phyloP scores from a whole-genome alignment of 257 asterid species.

The Ophiorrhiza pumila region DNA sequence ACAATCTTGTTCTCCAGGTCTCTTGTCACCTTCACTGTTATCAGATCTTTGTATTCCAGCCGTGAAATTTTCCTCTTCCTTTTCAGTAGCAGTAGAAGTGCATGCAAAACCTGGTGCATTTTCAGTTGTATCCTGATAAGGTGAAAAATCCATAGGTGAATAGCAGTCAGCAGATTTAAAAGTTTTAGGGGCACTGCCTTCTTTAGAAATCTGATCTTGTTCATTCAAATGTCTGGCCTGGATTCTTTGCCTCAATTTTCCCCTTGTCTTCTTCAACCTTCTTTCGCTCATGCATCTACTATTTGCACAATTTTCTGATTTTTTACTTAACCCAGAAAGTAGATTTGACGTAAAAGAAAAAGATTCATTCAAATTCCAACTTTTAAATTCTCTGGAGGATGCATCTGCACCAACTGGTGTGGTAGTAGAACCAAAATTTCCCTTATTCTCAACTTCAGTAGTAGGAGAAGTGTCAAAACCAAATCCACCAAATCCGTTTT shows the following conservation, averaged over 20 bases:
- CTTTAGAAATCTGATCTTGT: slow-evolving; percentile 29
- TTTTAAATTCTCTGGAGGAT: slow-evolving; percentile 35
- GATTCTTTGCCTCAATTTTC: slow-evolving; percentile 44
- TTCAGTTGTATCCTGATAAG: slow-evolving; percentile 41
- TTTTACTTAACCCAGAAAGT: slow-evolving; percentile 29
- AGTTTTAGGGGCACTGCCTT: slow-evolving; percentile 31
- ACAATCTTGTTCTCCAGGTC: slow-evolving; percentile 24
- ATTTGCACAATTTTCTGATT: slow-evolving; percentile 33
- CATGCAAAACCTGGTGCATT: slow-evolving; percentile 26
- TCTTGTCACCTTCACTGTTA: slow-evolving; percentile 11
- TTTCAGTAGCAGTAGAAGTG: slow-evolving; percentile 26
- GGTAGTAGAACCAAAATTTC: slow-evolving; percentile 28
- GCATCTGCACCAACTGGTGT: slow-evolving; percentile 28
- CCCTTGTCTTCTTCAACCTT: slow-evolving; percentile 44
- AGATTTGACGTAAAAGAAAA: slow-evolving; percentile 32
- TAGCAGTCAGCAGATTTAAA: slow-evolving; percentile 52
- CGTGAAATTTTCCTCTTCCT: slow-evolving; percentile 26
- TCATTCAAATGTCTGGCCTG: slow-evolving; percentile 36
- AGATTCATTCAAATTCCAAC: slow-evolving; percentile 38
- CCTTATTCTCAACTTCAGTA: slow-evolving; percentile 38
- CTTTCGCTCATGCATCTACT: slow-evolving; percentile 39
- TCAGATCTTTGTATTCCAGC: slow-evolving; percentile 15
- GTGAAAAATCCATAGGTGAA: slow-evolving; percentile 98
- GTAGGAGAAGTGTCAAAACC: slow-evolving; percentile 30
- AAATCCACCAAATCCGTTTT: slow-evolving; percentile 21